These are phyloP conservation scores for Exophiala mesophila DNA, from an alignment of 2,329 filamentous ascomycete genomes.

Conservation along the genomic window DNA sequence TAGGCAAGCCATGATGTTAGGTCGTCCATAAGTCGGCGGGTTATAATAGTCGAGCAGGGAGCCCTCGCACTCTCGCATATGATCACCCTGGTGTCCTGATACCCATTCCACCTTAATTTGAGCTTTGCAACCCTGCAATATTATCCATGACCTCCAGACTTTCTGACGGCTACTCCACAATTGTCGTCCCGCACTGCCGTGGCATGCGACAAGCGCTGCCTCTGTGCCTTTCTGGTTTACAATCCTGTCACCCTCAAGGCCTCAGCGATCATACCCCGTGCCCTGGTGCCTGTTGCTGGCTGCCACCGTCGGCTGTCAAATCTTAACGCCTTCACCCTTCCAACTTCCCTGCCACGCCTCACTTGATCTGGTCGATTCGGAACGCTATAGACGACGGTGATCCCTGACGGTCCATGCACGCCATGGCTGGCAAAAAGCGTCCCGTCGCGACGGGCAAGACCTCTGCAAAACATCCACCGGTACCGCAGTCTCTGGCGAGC, in stretches of 20 bases:
- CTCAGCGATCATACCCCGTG: too few relatives aligned
- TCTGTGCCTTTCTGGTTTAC: too few relatives aligned
- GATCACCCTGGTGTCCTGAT: neutral
- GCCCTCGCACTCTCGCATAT: neutral
- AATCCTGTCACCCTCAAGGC: too few relatives aligned
- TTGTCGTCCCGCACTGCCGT: neutral
- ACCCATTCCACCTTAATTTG: neutral
- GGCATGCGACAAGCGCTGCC: conserved; percentile 16
- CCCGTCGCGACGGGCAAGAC: conserved; percentile 21
- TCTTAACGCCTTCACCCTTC: conserved; percentile 7
- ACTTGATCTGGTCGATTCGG: too few relatives aligned
- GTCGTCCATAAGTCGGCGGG: too few relatives aligned
- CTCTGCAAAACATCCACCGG: conserved; percentile 7
- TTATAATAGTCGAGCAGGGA: too few relatives aligned
- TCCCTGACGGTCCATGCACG: conserved; percentile 6
- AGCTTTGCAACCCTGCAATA: too few relatives aligned
- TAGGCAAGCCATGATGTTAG: too few relatives aligned
- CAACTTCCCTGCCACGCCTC: neutral
- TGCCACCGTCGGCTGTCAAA: conserved; percentile 7
- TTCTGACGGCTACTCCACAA: conserved; percentile 8
- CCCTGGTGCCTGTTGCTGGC: too few relatives aligned
- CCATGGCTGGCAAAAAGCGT: conserved; percentile 20
- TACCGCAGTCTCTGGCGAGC: conserved; percentile 6
- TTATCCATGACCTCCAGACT: too few relatives aligned
- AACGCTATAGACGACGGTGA: too few relatives aligned